Base-by-base conservation (phyloP, 192 early-diverging fungal species). In the Coemansia umbellata region DNA sequence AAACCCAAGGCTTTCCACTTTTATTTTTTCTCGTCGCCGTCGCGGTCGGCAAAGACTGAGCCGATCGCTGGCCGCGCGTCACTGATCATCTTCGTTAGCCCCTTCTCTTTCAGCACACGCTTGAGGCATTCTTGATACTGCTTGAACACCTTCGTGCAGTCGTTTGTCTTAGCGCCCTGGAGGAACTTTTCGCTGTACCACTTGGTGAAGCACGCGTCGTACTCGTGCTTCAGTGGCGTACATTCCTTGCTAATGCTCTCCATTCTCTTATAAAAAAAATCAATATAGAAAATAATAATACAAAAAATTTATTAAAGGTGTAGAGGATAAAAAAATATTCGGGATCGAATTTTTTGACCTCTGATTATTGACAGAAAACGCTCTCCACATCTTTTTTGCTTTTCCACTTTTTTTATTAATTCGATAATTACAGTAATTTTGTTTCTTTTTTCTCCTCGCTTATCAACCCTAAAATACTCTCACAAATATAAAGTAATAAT, bases 131-230 rank as follows among this genome's bases (percentile, higher is more conserved):
- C 83, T 56, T 82, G 81, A 63, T 97, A 97, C 51, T 80, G 69
- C 61, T 87, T 80, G 63, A 97, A 94, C 10, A 92, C 55, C 47
- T 87, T 85, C 37, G 89, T 84, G 73, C 94, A 97, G 67, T 87
- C 86, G 18, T 83, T 81, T 2, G 80, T 76, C 11, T 79, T 80
- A 36, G 90, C 84, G 26, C 94, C 93, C 50, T 91, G 88, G n/a
- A 97, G 69, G 55, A 93, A 93, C 72, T 91, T 89, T 65, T 93
- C 91, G 33, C 91, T 85, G 66, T 97, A 97, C 94, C 94, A 97
- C 52, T 87, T 86, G 62, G 93, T 93, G 60, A 97, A 97, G 63
- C 94, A 97, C 22, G 63, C 71, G 33, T 97, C 92, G 56, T 94
- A 97, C 56, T 90, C 78, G 59, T 87, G 81, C 79, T 91, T 93